Percentiles rank a stretch among this genome's conserved stretches.
These are phyloP conservation scores for Phytophthora tentaculata DNA, from an alignment of 352 stramenopile genomes.

Conservation along the genomic window DNA sequence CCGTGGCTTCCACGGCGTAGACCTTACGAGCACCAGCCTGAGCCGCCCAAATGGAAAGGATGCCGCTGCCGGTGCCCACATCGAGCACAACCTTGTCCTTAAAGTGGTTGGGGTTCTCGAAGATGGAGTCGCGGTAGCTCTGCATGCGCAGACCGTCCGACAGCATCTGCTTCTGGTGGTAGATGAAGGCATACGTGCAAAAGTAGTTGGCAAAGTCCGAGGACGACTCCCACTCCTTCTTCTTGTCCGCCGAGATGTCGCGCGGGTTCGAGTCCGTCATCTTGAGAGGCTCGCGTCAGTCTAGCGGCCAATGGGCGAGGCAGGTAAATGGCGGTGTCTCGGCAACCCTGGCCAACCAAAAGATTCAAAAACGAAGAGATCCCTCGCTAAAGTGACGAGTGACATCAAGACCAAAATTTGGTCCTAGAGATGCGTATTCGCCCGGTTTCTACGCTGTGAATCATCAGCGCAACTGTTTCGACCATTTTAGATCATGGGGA, in stretches of 20 bases:
- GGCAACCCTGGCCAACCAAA: constrained; percentile 32
- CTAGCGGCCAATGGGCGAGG: neutral
- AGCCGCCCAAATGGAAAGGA: constrained; percentile 98
- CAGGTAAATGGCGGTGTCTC: neutral
- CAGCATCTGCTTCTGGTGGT: constrained; percentile 99
- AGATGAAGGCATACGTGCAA: constrained; percentile 91
- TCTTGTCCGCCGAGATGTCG: constrained; percentile 76
- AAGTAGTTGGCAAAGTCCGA: constrained; percentile 93
- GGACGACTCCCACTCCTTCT: constrained; percentile 84
- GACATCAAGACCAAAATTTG: neutral
- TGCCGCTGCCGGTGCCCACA: constrained; percentile 98
- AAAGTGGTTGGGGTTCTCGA: constrained; percentile 98
- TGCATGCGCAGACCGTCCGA: constrained; percentile 99
- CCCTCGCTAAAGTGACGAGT: neutral
- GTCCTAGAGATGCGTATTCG: no score
- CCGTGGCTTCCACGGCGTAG: constrained; percentile 97
- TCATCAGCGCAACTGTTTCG: neutral
- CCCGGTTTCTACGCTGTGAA: no score
- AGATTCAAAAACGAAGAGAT: constrained; percentile 5
- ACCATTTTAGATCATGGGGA: constrained; percentile 14
- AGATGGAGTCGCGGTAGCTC: constrained; percentile 98
- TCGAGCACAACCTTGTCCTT: constrained; percentile 99
- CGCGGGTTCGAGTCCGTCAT: constrained; percentile 37
- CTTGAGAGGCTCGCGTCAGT: constrained; percentile 3
- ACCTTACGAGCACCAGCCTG: constrained; percentile 98